phyloP scores from a whole-genome alignment of 2,329 filamentous ascomycete genomes.

The Phialemoniopsis sp. region DNA sequence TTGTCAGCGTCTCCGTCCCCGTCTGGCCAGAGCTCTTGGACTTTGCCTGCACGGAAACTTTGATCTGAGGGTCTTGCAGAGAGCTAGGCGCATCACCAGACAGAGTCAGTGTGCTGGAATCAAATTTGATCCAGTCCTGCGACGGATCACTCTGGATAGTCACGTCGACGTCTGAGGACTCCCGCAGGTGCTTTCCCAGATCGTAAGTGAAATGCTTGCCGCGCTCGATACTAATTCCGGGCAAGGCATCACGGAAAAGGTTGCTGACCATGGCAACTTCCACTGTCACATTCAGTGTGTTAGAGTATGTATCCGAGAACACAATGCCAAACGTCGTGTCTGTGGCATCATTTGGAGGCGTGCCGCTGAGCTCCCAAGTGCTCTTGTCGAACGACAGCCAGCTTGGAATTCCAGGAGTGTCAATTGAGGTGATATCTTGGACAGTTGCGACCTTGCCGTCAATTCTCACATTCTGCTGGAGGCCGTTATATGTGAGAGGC shows the following conservation, averaged over 20 bases:
- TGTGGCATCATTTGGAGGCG: conserved; percentile 51
- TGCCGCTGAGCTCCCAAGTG: conserved; percentile 62
- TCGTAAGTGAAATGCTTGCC: conserved; percentile 38
- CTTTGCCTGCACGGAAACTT: conserved; percentile 21
- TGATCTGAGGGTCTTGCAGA: conserved; percentile 16
- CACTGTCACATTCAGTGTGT: conserved; percentile 55
- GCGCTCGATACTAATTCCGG: conserved; percentile 31
- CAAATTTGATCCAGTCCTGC: conserved; percentile 37
- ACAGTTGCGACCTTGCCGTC: conserved; percentile 48
- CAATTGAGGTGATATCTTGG: conserved; percentile 46
- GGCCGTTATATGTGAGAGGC: conserved; percentile 45
- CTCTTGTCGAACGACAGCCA: conserved; percentile 67
- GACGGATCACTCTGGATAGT: conserved; percentile 27
- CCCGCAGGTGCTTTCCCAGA: conserved; percentile 34
- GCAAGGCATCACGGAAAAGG: conserved; percentile 34
- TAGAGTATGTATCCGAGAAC: conserved; percentile 54
- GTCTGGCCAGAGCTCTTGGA: conserved; percentile 23
- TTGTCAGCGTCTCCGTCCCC: conserved; percentile 30
- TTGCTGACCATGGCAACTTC: conserved; percentile 21
- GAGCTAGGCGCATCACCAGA: conserved; percentile 34
- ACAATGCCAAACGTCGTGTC: conserved; percentile 60
- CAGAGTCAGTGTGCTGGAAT: conserved; percentile 25
- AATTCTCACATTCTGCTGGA: conserved; percentile 49
- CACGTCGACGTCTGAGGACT: conserved; percentile 31
- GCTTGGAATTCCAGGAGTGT: conserved; percentile 48